A percentile compares a stretch with the other conserved stretches of the same genome.
Conservation (phyloP, 306 rosid genomes). For the Lithocarpus polystachyus region DNA sequence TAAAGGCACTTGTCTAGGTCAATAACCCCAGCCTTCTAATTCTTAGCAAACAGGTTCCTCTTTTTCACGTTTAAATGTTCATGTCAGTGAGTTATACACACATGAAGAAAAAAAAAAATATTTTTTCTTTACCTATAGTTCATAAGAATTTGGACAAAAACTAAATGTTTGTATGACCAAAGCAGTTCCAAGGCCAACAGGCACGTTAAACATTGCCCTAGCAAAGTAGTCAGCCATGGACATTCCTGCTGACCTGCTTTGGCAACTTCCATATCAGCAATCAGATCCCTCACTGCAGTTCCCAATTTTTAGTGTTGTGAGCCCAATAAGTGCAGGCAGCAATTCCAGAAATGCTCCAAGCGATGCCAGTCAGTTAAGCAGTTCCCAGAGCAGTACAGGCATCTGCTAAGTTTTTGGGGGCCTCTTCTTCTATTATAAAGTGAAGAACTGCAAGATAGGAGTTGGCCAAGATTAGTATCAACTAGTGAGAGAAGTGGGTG, state of each 20-base stretch:
- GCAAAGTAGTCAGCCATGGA: slow-evolving; percentile 99
- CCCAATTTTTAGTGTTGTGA: slow-evolving; percentile 96
- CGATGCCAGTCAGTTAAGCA: slow-evolving; percentile 82
- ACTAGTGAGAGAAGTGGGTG: slow-evolving; percentile 78
- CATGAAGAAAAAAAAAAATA: no score
- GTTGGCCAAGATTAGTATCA: slow-evolving; percentile 63
- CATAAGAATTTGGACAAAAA: slow-evolving; percentile 64
- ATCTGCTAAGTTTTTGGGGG: slow-evolving; percentile 84
- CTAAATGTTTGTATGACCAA: slow-evolving; percentile 77
- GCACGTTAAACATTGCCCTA: slow-evolving; percentile 97
- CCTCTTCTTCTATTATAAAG: slow-evolving; percentile 55
- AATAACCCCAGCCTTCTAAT: no score
- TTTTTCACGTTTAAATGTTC: no score
- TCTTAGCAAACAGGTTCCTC: no score
- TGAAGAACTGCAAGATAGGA: slow-evolving; percentile 80
- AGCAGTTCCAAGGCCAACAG: slow-evolving; percentile 83
- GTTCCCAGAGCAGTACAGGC: slow-evolving; percentile 70
- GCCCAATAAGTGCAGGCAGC: slow-evolving; percentile 77
- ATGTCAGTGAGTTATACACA: no score
- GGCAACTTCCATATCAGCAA: slow-evolving; percentile 89
- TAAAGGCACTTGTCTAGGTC: no score
- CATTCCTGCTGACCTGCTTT: slow-evolving; percentile 95
- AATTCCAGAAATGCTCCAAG: slow-evolving; percentile 64
- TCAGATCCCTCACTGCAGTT: slow-evolving; percentile 92
- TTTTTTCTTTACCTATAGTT: slow-evolving; percentile 24